Conservation (phyloP, 306 rosid species). For the Arachis hypogaea region DNA sequence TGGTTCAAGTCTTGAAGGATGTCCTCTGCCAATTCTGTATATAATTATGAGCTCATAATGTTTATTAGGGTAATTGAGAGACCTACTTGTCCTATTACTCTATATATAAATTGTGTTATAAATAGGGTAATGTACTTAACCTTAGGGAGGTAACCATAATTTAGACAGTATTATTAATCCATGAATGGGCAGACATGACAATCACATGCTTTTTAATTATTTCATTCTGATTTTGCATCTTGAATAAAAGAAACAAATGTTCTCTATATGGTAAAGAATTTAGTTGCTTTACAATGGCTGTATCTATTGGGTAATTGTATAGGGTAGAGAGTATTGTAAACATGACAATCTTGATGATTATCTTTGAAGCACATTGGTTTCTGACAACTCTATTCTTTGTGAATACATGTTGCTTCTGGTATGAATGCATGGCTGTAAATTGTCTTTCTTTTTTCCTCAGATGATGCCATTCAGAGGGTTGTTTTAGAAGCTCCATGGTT, state of each 20-base stretch:
- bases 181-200: background rate
- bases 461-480: slow-evolving; percentile 39
- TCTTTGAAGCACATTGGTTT: background rate
- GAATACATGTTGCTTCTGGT: background rate
- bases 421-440: background rate
- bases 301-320: background rate
- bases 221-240: background rate
- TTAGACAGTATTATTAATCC: no score
- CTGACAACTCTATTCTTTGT: background rate
- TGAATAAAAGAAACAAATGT: background rate
- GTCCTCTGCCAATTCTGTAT: background rate
- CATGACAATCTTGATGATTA: background rate
- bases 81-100: no score
- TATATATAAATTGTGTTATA: no score
- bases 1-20: background rate
- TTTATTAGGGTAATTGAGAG: no score
- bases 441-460: slow-evolving; percentile 11
- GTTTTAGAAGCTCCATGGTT: slow-evolving; percentile 47
- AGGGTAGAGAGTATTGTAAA: background rate
- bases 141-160: no score
- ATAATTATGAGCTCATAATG: no score
- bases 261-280: background rate
- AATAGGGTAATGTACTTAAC: no score
- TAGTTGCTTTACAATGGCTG: background rate
- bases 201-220: background rate